Evolutionary conservation across 2,329 filamentous ascomycete genomes (phyloP).

Genomic region (Curvularia lunata): DNA sequence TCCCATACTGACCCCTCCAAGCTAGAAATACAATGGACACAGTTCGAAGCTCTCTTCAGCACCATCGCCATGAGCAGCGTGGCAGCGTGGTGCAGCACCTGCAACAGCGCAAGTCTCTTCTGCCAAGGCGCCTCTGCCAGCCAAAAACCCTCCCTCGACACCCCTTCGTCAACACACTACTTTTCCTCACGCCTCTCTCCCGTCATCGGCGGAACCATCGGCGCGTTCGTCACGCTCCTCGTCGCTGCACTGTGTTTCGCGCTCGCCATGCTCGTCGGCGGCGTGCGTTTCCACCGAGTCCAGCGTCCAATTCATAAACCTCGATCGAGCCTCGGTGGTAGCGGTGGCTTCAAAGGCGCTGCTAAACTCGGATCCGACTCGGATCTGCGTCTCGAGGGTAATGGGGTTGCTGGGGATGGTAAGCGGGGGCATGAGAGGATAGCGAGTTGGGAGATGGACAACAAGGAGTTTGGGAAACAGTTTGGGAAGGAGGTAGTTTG

Average conservation of each 20-base stretch:
- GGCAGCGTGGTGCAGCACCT: constrained; percentile 60
- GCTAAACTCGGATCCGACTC: constrained; percentile 61
- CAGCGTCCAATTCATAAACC: constrained; percentile 36
- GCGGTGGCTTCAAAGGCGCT: constrained; percentile 61
- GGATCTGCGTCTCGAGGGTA: constrained; percentile 58
- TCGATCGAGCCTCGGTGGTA: constrained; percentile 50
- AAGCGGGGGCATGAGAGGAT: constrained; percentile 58
- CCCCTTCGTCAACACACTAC: background rate
- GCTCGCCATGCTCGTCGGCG: constrained; percentile 53
- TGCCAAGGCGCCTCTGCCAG: constrained; percentile 53
- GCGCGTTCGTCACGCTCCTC: constrained; percentile 59
- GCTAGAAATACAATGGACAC: constrained; percentile 56
- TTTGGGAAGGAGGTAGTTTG: constrained; percentile 26
- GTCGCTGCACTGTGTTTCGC: constrained; percentile 53
- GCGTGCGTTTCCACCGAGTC: constrained; percentile 54
- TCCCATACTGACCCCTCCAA: constrained; percentile 57
- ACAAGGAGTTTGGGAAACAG: constrained; percentile 45
- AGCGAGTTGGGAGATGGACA: constrained; percentile 64
- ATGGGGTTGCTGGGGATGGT: constrained; percentile 31
- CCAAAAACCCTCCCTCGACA: background rate
- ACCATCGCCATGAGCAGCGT: constrained; percentile 53
- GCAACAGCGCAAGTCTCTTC: constrained; percentile 57
- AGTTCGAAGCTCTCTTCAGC: constrained; percentile 57
- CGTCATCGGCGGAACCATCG: constrained; percentile 62
- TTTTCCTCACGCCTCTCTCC: constrained; percentile 44